These are phyloP conservation scores for Reticulascus tulasneorum DNA, from an alignment of 2,329 filamentous ascomycete species.

Conservation along the genomic window DNA sequence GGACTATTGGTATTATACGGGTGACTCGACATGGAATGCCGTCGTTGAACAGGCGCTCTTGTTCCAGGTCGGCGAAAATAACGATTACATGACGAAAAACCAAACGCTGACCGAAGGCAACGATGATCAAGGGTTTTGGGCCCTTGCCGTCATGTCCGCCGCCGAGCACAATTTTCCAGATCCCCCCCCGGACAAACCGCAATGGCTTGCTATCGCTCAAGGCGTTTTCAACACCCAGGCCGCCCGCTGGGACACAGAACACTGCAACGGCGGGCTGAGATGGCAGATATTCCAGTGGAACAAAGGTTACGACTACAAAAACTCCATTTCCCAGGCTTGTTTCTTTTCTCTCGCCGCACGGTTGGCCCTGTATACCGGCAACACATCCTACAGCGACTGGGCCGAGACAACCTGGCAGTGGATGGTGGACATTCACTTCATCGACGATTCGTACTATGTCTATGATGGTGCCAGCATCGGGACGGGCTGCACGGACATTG, in stretches of 20 bases:
- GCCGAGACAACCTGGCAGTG: conserved; percentile 70
- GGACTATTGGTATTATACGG: conserved; percentile 83
- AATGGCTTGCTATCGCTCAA: conserved; percentile 70
- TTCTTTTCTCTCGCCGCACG: conserved; percentile 63
- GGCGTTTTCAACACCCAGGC: conserved; percentile 80
- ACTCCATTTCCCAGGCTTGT: conserved; percentile 59
- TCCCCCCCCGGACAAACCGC: conserved; percentile 51
- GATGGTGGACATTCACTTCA: conserved; percentile 54
- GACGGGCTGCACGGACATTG: conserved; percentile 53
- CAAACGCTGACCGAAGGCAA: conserved; percentile 67
- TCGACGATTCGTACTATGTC: conserved; percentile 56
- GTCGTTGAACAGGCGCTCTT: conserved; percentile 65
- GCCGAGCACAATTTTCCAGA: conserved; percentile 66
- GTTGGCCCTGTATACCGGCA: conserved; percentile 72
- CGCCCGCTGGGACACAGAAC: conserved; percentile 63
- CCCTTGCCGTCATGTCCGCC: conserved; percentile 64
- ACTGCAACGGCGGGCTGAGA: conserved; percentile 71
- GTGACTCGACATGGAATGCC: conserved; percentile 67
- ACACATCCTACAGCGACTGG: conserved; percentile 74
- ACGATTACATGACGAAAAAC: conserved; percentile 75
- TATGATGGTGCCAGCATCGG: conserved; percentile 59
- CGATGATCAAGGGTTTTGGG: conserved; percentile 76
- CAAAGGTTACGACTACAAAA: conserved; percentile 75
- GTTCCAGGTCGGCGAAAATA: conserved; percentile 67
- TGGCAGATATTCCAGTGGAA: conserved; percentile 88